Percentiles rank a stretch among this genome's conserved stretches.
Evolutionary conservation across 768 basidiomycete species (phyloP).

Genomic region (Leucocoprinus birnbaumii): DNA sequence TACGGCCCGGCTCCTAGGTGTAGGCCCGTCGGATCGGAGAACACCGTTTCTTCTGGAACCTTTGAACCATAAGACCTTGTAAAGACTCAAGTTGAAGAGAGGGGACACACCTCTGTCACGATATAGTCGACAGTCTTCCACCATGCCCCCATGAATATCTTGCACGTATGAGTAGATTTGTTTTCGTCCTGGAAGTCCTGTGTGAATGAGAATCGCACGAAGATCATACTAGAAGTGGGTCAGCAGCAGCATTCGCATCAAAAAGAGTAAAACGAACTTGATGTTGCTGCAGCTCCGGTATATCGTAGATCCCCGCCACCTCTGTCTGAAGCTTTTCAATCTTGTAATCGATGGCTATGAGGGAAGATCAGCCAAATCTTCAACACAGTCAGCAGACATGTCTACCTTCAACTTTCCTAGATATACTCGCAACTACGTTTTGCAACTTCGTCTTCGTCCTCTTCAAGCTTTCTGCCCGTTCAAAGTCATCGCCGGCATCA

Average conservation of each 20-base stretch:
- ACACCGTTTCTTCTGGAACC: conserved; percentile 69
- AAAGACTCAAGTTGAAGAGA: not conserved
- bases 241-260: not conserved
- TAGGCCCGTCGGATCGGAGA: conserved; percentile 67
- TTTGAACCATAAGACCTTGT: conserved; percentile 22
- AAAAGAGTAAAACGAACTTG: conserved; percentile 36
- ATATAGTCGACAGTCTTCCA: conserved; percentile 77
- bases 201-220: conserved; percentile 74
- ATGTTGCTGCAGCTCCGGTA: conserved; percentile 61
- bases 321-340: conserved; percentile 43
- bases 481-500: conserved; percentile 39
- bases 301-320: conserved; percentile 48
- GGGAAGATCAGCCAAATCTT: not conserved
- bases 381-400: not conserved
- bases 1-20: conserved; percentile 79
- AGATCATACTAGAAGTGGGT: conserved; percentile 63
- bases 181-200: conserved; percentile 73
- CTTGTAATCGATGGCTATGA: conserved; percentile 50
- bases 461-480: conserved; percentile 42
- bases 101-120: conserved; percentile 54
- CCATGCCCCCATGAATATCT: conserved; percentile 59
- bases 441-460: conserved; percentile 49
- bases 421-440: conserved; percentile 47
- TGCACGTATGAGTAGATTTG: conserved; percentile 79
- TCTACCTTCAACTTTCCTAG: conserved; percentile 54